A percentile compares a stretch with the other conserved stretches of the same genome.
Conservation (phyloP, 2,329 filamentous ascomycete species). For the Apiospora arundinis region DNA sequence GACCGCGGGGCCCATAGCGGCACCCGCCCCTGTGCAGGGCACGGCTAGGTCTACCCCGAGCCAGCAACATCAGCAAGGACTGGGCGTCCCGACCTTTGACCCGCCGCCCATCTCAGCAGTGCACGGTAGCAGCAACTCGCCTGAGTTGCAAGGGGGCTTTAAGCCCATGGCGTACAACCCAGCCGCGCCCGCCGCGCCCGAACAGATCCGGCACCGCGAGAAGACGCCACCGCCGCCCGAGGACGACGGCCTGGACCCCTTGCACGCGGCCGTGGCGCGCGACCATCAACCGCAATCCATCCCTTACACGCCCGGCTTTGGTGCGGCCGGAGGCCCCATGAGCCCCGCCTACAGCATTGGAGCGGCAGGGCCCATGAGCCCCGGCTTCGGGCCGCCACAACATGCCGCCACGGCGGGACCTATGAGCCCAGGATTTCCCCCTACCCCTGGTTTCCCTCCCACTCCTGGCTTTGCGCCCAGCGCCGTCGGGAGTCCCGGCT, state of each 20-base stretch:
- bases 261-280: constrained; percentile 62
- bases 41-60: background rate
- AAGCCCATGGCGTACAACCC: constrained; percentile 79
- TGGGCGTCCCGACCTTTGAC: constrained; percentile 38
- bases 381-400: constrained; percentile 37
- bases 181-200: constrained; percentile 76
- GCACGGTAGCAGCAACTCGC: constrained; percentile 40
- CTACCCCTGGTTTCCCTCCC: constrained; percentile 44
- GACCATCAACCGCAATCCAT: constrained; percentile 63
- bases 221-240: constrained; percentile 80
- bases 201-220: constrained; percentile 74
- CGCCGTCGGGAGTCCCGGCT: constrained; percentile 47
- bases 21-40: background rate
- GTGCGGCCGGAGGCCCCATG: constrained; percentile 48
- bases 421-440: constrained; percentile 50
- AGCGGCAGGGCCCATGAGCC: constrained; percentile 41
- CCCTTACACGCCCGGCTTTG: constrained; percentile 53
- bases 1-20: constrained; percentile 26
- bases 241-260: constrained; percentile 66
- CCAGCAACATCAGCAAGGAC: background rate
- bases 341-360: constrained; percentile 43
- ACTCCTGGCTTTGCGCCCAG: constrained; percentile 40
- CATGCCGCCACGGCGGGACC: background rate
- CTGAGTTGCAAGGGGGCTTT: constrained; percentile 45
- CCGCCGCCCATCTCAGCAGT: constrained; percentile 47